Conservation (phyloP, 2,329 filamentous ascomycete genomes). For the Nemania sp. region DNA sequence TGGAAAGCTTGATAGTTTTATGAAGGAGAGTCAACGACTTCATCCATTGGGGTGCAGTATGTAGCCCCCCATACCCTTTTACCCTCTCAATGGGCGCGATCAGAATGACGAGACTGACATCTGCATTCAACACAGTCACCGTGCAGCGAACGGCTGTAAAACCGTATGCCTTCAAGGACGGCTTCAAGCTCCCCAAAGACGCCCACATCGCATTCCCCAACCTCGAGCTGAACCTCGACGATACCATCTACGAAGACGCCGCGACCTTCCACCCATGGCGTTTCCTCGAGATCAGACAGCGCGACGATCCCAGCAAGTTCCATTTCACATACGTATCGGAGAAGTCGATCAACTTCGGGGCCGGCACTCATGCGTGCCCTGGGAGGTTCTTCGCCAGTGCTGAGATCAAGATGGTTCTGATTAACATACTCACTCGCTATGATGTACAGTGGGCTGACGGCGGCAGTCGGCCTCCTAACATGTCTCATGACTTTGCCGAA, state of each 20-base stretch:
- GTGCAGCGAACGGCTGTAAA: too few species aligned
- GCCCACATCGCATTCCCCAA: too few species aligned
- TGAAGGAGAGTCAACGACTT: slow-evolving; percentile 27
- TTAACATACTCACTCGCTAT: slow-evolving; percentile 27
- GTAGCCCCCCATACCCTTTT: not conserved
- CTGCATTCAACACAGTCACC: too few species aligned
- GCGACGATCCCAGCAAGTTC: slow-evolving; percentile 29
- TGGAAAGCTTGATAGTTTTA: slow-evolving; percentile 27
- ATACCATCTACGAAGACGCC: slow-evolving; percentile 1
- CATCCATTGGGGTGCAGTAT: slow-evolving; percentile 16
- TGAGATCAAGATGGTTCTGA: slow-evolving; percentile 26
- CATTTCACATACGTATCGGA: slow-evolving; percentile 33
- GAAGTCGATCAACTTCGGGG: slow-evolving; percentile 26
- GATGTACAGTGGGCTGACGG: slow-evolving; percentile 13
- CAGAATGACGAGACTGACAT: too few species aligned
- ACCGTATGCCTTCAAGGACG: too few species aligned
- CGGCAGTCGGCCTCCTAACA: not conserved
- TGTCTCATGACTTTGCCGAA: not conserved
- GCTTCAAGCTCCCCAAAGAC: too few species aligned
- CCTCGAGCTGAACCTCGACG: too few species aligned
- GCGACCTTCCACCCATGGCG: slow-evolving; percentile 28
- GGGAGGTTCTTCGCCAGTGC: slow-evolving; percentile 28
- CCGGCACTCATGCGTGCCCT: slow-evolving; percentile 31
- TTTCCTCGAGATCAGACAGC: slow-evolving; percentile 24
- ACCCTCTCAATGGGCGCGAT: too few species aligned